These are phyloP conservation scores for Phialophora macrospora DNA, from an alignment of 2,329 filamentous ascomycete species.

Conservation along the genomic window DNA sequence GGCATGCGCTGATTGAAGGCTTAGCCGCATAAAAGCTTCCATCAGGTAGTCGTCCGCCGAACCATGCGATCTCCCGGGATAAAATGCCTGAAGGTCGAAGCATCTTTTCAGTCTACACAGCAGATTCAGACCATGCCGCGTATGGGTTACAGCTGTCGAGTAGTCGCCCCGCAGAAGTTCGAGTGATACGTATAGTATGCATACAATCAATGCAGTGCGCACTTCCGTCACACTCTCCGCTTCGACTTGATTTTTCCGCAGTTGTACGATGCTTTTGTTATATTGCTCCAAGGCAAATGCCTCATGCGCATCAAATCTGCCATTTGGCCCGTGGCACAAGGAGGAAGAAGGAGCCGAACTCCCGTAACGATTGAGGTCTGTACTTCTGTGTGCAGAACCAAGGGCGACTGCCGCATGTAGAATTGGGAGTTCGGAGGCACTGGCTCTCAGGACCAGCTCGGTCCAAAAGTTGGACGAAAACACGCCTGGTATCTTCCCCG, in stretches of 20 bases:
- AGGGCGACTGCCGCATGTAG: slow-evolving; percentile 10
- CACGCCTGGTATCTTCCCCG: slow-evolving; percentile 7
- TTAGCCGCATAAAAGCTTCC: slow-evolving; percentile 9
- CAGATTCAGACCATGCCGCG: slow-evolving; percentile 9
- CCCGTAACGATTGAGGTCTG: slow-evolving; percentile 8
- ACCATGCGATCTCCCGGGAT: neutral
- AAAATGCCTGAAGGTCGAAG: neutral
- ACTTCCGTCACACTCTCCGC: neutral
- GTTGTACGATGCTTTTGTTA: slow-evolving; percentile 8
- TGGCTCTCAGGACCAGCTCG: slow-evolving; percentile 8
- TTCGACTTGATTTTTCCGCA: neutral
- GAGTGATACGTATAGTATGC: slow-evolving; percentile 5
- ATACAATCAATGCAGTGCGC: slow-evolving; percentile 7
- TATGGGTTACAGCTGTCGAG: slow-evolving; percentile 3
- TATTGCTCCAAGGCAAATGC: slow-evolving; percentile 13
- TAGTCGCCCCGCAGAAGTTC: slow-evolving; percentile 16
- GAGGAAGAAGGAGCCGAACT: neutral
- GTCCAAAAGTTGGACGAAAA: slow-evolving; percentile 7
- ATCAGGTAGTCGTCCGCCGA: slow-evolving; percentile 8
- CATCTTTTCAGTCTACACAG: neutral
- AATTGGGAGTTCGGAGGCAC: slow-evolving; percentile 5
- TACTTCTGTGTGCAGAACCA: slow-evolving; percentile 6
- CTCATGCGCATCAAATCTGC: slow-evolving; percentile 3
- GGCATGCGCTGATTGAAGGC: slow-evolving; percentile 10
- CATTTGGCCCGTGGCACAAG: neutral